Percentiles rank a stretch among this genome's conserved stretches.
phyloP scores from a whole-genome alignment of 129 eudicot species.

The Flaveria ramosissima region DNA sequence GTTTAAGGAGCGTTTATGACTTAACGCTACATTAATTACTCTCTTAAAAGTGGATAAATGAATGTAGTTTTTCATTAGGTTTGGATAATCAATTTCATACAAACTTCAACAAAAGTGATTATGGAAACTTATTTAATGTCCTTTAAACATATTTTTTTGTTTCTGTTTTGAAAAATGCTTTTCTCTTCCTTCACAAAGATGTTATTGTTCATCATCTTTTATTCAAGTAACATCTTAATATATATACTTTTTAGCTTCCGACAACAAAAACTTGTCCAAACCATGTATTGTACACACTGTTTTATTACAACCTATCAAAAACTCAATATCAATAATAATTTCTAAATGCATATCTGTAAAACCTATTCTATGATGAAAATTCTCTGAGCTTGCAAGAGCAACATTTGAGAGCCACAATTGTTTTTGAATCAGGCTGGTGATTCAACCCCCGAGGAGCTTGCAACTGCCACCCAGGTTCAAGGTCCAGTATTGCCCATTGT shows the following conservation, averaged over 20 bases:
- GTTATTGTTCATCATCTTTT: too few relatives aligned
- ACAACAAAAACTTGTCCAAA: not conserved
- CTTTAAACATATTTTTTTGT: too few relatives aligned
- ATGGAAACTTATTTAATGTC: too few relatives aligned
- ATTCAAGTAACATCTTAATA: too few relatives aligned
- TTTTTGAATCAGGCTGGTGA: slow-evolving; percentile 58
- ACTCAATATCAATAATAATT: too few relatives aligned
- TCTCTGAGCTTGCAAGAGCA: not conserved
- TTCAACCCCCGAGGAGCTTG: slow-evolving; percentile 79
- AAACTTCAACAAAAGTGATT: not conserved
- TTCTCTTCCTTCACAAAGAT: too few relatives aligned
- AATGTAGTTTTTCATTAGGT: not conserved
- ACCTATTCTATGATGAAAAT: not conserved
- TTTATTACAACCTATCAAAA: not conserved
- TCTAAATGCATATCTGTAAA: too few relatives aligned
- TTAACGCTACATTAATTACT: not conserved
- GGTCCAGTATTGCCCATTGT: slow-evolving; percentile 66
- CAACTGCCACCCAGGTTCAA: slow-evolving; percentile 75
- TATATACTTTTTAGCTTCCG: not conserved
- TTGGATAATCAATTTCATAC: not conserved
- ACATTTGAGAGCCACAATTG: not conserved
- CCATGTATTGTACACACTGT: not conserved
- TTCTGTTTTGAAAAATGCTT: too few relatives aligned
- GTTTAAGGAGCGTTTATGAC: not conserved
- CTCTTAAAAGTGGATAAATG: not conserved